Conservation (phyloP, 129 eudicot genomes). For the Artemisia annua region DNA sequence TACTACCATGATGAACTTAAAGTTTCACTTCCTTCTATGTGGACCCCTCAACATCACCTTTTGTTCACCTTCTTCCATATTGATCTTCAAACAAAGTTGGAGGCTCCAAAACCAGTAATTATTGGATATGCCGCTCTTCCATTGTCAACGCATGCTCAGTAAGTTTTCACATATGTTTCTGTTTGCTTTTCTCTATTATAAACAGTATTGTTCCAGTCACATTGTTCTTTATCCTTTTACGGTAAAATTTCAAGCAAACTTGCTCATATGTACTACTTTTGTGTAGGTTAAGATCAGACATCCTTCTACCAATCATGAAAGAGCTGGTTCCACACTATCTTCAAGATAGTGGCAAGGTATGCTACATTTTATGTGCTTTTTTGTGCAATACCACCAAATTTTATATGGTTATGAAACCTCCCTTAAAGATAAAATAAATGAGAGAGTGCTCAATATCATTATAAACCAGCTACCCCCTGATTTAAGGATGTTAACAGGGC, state of each 20-base stretch:
- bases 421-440: no score
- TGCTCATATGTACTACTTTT: conserved; percentile 9
- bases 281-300: conserved; percentile 85
- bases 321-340: conserved; percentile 97
- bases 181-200: not conserved
- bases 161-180: conserved; percentile 31
- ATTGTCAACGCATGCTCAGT: conserved; percentile 87
- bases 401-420: no score
- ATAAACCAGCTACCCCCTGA: no score
- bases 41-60: conserved; percentile 96
- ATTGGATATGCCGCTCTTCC: conserved; percentile 94
- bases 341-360: conserved; percentile 90
- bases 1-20: conserved; percentile 95
- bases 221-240: not conserved
- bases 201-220: not conserved
- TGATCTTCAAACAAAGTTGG: conserved; percentile 96
- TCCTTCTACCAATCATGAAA: conserved; percentile 84
- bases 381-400: not conserved
- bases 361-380: conserved; percentile 14
- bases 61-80: conserved; percentile 89
- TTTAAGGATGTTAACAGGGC: no score
- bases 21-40: conserved; percentile 84
- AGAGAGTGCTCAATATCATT: no score
- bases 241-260: conserved; percentile 4
- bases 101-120: conserved; percentile 98